These are phyloP conservation scores for Chrysoporthe austroafricana DNA, from an alignment of 2,329 filamentous ascomycete species.

Conservation along the genomic window DNA sequence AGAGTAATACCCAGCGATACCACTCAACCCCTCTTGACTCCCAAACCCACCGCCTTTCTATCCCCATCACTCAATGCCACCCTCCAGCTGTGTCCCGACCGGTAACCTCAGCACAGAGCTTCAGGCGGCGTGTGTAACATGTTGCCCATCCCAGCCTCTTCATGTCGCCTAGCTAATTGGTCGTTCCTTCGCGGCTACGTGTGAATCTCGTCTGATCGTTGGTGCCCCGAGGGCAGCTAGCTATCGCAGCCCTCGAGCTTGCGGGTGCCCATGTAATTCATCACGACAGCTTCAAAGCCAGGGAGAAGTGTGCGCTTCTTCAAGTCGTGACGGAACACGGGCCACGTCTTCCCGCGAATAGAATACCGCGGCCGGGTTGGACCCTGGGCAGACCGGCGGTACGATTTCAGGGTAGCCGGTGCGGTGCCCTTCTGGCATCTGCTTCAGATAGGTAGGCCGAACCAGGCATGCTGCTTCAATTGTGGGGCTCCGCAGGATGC, in stretches of 20 bases:
- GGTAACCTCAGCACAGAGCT: background rate
- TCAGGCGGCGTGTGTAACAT: background rate
- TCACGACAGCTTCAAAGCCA: background rate
- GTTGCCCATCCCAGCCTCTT: background rate
- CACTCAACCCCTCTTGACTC: slow-evolving; percentile 16
- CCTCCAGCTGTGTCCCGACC: background rate
- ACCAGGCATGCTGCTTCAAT: slow-evolving; percentile 4
- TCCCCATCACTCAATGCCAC: background rate
- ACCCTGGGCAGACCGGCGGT: background rate
- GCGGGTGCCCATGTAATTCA: slow-evolving; percentile 16
- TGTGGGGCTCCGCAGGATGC: slow-evolving; percentile 18
- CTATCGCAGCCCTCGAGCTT: slow-evolving; percentile 14
- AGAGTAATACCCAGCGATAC: slow-evolving; percentile 13
- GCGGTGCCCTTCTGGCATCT: background rate
- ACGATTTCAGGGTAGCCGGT: slow-evolving; percentile 2
- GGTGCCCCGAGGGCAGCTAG: background rate
- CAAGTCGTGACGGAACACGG: slow-evolving; percentile 20
- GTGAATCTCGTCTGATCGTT: background rate
- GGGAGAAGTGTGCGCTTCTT: slow-evolving; percentile 2
- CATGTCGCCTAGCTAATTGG: background rate
- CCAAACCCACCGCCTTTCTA: background rate
- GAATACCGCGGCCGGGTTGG: slow-evolving; percentile 10
- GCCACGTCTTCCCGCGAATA: slow-evolving; percentile 24
- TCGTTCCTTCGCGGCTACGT: background rate
- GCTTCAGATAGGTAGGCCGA: slow-evolving; percentile 8